Base-by-base conservation (phyloP, 2,329 filamentous ascomycete species). In the Camillea tinctor region DNA sequence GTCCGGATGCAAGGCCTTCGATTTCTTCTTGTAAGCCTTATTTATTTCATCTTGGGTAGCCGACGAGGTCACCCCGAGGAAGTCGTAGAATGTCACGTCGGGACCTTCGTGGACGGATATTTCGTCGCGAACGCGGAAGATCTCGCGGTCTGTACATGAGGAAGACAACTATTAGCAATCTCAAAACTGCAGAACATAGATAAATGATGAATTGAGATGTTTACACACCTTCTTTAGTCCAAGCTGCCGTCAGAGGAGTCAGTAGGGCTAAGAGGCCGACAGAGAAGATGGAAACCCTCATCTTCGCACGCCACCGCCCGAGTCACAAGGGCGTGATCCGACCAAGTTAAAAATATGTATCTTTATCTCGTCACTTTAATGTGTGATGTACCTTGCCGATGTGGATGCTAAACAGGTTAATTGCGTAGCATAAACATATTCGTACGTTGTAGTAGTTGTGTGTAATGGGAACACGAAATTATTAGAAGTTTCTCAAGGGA, bases 51-150 rank as follows among this genome's bases (percentile, higher is more conserved):
- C 92, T 67, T 91, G 88, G 68, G 84, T 89, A 62, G 93, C 94
- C 60, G 83, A 83, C 61, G 87, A 81, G 55, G 84, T 81, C 66
- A 97, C 84, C 71, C 89, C 93, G 64, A 99, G 82, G 78, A 97
- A 95, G 73, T 96, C 89, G 85, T 99, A 99, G 78, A 99, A 99
- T 69, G 91, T 95, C 61, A 92, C 84, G 64, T 91, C 88, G 55
- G 81, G 71, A 60, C 95, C 93, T 75, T 97, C 91, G 66, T 87
- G 81, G 51, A 86, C 78, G 62, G 85, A 80, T 58, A 99, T 85
- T 75, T 98, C 95, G 79, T 97, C 93, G 72, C 89, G 89, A 64
- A 99, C 84, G 69, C 93, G 91, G 81, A 99, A 99, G 80, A 99
- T 98, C 79, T 99, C 95, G 74, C 96, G 92, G 78, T 99, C 95